phyloP scores from a whole-genome alignment of 192 early-diverging fungal genomes.

The Powellomyces hirtus region DNA sequence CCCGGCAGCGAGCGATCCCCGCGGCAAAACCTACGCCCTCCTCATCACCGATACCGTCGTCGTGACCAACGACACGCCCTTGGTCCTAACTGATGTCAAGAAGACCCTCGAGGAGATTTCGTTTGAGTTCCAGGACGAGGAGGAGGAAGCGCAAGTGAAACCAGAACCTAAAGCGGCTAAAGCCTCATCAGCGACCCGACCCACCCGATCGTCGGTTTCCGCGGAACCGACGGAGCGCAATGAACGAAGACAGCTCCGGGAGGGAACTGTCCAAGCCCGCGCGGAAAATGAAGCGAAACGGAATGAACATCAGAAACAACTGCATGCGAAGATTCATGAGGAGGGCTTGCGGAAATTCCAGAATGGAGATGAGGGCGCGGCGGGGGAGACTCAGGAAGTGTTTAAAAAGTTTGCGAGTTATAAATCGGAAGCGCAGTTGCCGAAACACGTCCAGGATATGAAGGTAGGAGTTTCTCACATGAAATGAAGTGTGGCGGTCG shows the following conservation, averaged over 20 bases:
- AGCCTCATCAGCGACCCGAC: not conserved
- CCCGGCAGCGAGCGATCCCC: constrained; percentile 64
- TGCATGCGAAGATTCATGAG: constrained; percentile 69
- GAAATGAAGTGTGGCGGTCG: not conserved
- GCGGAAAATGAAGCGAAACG: constrained; percentile 65
- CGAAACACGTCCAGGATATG: constrained; percentile 71
- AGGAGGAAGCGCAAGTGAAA: constrained; percentile 32
- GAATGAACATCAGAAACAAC: constrained; percentile 83
- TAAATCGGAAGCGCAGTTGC: constrained; percentile 82
- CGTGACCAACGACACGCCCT: constrained; percentile 62
- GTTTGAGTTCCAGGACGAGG: constrained; percentile 48
- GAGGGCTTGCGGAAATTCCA: constrained; percentile 82
- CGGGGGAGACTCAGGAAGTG: constrained; percentile 65
- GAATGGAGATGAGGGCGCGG: constrained; percentile 52
- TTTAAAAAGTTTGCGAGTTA: constrained; percentile 96
- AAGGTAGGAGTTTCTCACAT: constrained; percentile 43
- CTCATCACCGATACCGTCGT: constrained; percentile 71
- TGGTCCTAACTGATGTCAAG: constrained; percentile 63
- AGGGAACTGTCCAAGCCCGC: constrained; percentile 2
- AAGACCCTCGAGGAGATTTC: constrained; percentile 52
- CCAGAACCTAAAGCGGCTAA: not conserved
- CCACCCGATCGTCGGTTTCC: not conserved
- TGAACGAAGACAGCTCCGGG: not conserved
- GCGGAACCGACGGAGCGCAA: not conserved
- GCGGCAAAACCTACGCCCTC: constrained; percentile 80